Percentiles rank a stretch among this genome's conserved stretches.
phyloP scores from a whole-genome alignment of 345 rosid species.

The Kandelia obovata region DNA sequence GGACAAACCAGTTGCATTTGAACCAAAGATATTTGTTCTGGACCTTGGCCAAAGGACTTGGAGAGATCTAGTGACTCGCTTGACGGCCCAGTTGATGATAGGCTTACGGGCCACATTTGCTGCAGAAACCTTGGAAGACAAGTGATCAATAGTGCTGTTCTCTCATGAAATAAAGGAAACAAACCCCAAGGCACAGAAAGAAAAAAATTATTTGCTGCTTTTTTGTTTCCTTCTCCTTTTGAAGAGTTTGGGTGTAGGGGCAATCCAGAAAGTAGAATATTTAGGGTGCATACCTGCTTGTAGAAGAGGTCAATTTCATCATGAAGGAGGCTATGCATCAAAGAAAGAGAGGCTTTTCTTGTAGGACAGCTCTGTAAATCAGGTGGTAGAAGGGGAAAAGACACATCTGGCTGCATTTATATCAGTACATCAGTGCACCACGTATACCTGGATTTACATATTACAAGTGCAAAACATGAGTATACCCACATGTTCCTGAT shows the following conservation, averaged over 20 bases:
- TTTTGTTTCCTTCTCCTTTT: neutral
- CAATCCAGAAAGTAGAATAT: conserved; percentile 14
- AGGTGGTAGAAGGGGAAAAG: conserved; percentile 74
- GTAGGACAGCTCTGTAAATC: conserved; percentile 56
- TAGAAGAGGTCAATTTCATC: conserved; percentile 84
- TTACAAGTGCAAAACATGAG: conserved; percentile 14
- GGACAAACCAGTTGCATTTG: conserved; percentile 91
- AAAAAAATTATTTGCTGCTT: neutral
- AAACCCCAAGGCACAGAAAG: conserved; percentile 3
- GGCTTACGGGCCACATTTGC: conserved; percentile 81
- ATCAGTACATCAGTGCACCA: conserved; percentile 26
- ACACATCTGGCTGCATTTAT: conserved; percentile 80
- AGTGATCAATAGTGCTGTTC: conserved; percentile 15
- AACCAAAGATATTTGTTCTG: conserved; percentile 85
- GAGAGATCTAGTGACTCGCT: conserved; percentile 90
- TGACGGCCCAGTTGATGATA: conserved; percentile 89
- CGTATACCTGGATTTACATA: conserved; percentile 10
- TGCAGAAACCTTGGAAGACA: conserved; percentile 64
- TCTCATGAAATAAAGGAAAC: conserved; percentile 1
- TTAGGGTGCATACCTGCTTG: conserved; percentile 56
- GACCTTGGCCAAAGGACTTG: conserved; percentile 99
- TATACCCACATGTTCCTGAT: conserved; percentile 83
- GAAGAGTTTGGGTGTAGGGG: neutral
- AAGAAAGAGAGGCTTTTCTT: conserved; percentile 53
- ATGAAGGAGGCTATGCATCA: conserved; percentile 67